phyloP scores from a whole-genome alignment of 352 stramenopile species.

The Globisporangium cylindrosporum region DNA sequence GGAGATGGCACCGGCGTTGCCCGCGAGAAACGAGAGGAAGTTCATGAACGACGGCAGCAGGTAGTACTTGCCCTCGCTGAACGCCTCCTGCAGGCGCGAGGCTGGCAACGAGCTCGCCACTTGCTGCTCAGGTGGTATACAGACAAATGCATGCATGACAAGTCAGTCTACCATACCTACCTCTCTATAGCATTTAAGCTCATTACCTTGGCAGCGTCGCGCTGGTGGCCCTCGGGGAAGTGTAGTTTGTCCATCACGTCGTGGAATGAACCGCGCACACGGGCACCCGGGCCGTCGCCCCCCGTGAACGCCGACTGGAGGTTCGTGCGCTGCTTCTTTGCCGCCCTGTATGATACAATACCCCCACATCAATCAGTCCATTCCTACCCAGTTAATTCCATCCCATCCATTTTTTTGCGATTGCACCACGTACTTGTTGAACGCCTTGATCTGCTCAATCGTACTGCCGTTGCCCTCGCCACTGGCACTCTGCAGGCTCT shows the following conservation, averaged over 20 bases:
- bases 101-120: conserved; percentile 38
- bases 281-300: conserved; percentile 36
- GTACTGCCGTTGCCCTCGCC: conserved; percentile 8
- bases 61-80: conserved; percentile 73
- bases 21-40: conserved; percentile 55
- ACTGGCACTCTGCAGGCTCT: conserved; percentile 33
- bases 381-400: no score
- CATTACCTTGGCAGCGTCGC: conserved; percentile 43
- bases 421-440: conserved; percentile 51
- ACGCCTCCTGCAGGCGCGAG: conserved; percentile 67
- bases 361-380: neutral
- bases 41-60: conserved; percentile 78
- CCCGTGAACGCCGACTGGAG: conserved; percentile 78
- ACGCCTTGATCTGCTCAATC: conserved; percentile 63
- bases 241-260: conserved; percentile 77
- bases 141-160: neutral
- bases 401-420: neutral
- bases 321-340: conserved; percentile 76
- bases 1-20: neutral
- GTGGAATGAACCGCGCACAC: conserved; percentile 47
- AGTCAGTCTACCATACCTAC: neutral
- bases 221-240: conserved; percentile 46
- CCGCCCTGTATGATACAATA: conserved; percentile 20
- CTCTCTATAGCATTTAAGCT: no score
- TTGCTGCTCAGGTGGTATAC: conserved; percentile 6